Percentiles rank a stretch among this genome's conserved stretches.
Evolutionary conservation across 148 eudicot species (phyloP).

Genomic region (Silene latifolia): DNA sequence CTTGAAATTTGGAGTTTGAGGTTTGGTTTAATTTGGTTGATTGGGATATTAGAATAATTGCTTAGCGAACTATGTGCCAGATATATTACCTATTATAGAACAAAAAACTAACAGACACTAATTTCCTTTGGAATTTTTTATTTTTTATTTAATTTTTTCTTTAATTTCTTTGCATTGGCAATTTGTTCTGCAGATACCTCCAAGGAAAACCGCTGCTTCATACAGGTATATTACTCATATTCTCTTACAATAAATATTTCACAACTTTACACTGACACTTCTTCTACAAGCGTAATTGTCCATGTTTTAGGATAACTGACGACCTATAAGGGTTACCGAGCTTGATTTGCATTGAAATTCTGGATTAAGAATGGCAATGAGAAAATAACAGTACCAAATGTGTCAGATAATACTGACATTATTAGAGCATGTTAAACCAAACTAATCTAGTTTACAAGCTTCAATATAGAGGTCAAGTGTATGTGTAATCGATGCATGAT

Average conservation of each 20-base stretch:
- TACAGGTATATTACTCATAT: conserved; percentile 50
- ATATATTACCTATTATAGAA: neutral
- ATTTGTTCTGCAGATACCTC: conserved; percentile 77
- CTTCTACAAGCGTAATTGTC: conserved; percentile 1
- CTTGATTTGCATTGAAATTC: neutral
- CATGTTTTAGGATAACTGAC: neutral
- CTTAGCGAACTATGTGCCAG: neutral
- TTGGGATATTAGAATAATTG: neutral
- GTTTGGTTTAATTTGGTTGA: neutral
- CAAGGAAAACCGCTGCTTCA: conserved; percentile 91
- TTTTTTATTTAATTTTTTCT: too few species aligned
- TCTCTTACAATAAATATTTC: neutral
- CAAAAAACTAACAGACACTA: neutral
- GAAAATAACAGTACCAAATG: neutral
- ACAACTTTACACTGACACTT: neutral
- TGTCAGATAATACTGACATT: neutral
- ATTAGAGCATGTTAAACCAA: neutral
- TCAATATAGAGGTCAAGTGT: neutral
- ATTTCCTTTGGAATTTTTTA: neutral
- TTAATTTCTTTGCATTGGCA: conserved; percentile 8
- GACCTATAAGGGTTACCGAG: neutral
- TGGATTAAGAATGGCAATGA: neutral
- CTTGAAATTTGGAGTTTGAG: neutral
- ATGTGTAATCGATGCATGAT: too few species aligned
- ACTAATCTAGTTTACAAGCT: neutral